Percentiles rank a stretch among this genome's conserved stretches.
phyloP scores from a whole-genome alignment of 2,329 filamentous ascomycete species.

The Cylindrodendrum hubeiense region DNA sequence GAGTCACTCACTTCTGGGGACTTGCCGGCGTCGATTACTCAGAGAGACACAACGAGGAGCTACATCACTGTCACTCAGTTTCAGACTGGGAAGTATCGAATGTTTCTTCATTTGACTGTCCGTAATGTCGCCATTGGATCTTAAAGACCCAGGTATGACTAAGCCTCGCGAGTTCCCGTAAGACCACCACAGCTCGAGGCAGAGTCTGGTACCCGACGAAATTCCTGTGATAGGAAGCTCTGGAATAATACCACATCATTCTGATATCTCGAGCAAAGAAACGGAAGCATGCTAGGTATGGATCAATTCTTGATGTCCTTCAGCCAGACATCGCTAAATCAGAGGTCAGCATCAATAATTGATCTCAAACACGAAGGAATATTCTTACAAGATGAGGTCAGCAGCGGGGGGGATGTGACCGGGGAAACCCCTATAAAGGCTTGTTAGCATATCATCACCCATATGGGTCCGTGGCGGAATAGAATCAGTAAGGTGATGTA shows the following conservation, averaged over 20 bases:
- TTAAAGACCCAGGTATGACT: not conserved
- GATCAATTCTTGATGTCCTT: constrained; percentile 69
- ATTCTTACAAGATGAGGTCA: constrained; percentile 84
- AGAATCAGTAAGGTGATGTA: not conserved
- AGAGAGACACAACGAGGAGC: not conserved
- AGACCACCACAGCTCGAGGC: not conserved
- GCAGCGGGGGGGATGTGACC: constrained; percentile 81
- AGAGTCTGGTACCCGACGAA: not conserved
- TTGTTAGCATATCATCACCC: constrained; percentile 24
- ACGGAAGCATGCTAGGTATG: not conserved
- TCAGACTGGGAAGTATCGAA: not conserved
- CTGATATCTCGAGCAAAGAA: constrained; percentile 21
- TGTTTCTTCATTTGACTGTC: constrained; percentile 9
- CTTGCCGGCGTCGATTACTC: not conserved
- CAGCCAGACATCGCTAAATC: constrained; percentile 75
- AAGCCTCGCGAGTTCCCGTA: not conserved
- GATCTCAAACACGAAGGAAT: not conserved
- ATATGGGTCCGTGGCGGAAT: not conserved
- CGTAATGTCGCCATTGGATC: not conserved
- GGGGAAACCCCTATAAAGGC: constrained; percentile 76
- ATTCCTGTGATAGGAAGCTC: not conserved
- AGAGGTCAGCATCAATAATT: constrained; percentile 17
- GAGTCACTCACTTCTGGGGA: not conserved
- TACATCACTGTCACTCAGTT: not conserved
- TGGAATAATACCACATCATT: constrained; percentile 1